phyloP scores from a whole-genome alignment of 2,329 filamentous ascomycete genomes.

The Colletotrichum tropicale region DNA sequence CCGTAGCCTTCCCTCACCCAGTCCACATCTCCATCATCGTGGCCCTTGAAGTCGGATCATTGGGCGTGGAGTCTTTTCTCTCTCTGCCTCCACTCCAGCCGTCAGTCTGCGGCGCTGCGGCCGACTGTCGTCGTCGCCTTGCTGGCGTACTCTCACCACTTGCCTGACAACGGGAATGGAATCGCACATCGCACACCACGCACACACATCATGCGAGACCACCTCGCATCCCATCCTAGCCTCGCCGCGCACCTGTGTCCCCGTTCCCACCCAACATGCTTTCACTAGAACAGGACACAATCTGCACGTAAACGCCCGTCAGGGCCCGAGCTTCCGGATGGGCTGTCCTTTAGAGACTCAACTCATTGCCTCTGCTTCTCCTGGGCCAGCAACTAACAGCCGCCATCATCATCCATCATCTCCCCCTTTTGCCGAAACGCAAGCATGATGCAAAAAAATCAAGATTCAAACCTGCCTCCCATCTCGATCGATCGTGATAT shows the following conservation, averaged over 20 bases:
- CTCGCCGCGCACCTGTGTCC: too few relatives aligned
- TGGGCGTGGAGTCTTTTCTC: not conserved
- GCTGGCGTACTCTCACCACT: constrained; percentile 13
- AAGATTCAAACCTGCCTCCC: not conserved
- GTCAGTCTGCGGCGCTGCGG: not conserved
- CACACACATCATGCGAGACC: not conserved
- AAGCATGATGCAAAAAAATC: not conserved
- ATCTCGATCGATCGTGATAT: not conserved
- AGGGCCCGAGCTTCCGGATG: not conserved
- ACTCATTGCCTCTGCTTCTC: not conserved
- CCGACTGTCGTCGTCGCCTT: not conserved
- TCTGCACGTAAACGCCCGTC: not conserved
- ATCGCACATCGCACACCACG: not conserved
- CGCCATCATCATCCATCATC: not conserved
- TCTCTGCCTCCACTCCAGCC: not conserved
- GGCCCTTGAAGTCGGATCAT: not conserved
- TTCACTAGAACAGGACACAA: not conserved
- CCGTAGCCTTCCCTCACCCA: not conserved
- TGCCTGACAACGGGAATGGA: not conserved
- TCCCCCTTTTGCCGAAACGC: not conserved
- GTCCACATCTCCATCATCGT: not conserved
- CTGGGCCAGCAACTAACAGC: not conserved
- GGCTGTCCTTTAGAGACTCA: not conserved
- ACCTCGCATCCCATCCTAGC: not conserved
- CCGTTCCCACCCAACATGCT: not conserved